Conservation (phyloP, 352 stramenopile species). For the Globisporangium abappressorium region DNA sequence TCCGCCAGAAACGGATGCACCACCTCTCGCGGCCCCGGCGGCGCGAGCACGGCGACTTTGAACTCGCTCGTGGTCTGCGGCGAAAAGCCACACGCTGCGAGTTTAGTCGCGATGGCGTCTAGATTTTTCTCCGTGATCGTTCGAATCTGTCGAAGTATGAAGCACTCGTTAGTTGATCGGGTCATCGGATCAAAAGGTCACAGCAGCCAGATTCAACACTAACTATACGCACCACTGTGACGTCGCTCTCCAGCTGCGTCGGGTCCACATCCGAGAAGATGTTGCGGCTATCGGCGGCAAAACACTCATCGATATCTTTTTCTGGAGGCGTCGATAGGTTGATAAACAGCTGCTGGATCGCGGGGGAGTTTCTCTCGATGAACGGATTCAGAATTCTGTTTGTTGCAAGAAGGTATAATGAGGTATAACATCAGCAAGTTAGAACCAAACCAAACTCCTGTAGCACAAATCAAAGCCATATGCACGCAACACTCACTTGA, state of each 20-base stretch:
- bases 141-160: constrained; percentile 44
- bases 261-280: constrained; percentile 66
- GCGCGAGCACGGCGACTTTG: constrained; percentile 41
- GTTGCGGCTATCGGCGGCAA: constrained; percentile 61
- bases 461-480: background rate
- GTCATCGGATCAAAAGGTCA: background rate
- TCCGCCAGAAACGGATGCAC: constrained; percentile 25
- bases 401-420: background rate
- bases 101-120: constrained; percentile 63
- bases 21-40: constrained; percentile 10
- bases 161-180: too few relatives aligned
- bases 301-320: constrained; percentile 74
- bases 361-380: constrained; percentile 76
- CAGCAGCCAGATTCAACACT: background rate
- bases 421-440: background rate
- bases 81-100: constrained; percentile 40
- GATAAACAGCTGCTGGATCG: constrained; percentile 77
- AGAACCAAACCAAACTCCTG: background rate
- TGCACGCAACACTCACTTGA: constrained; percentile 43
- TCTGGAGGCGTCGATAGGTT: constrained; percentile 60
- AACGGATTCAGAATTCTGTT: constrained; percentile 82
- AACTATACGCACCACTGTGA: constrained; percentile 37
- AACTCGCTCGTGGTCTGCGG: constrained; percentile 49
- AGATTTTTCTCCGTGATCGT: constrained; percentile 72
- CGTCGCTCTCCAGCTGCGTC: constrained; percentile 55